phyloP scores from a whole-genome alignment of 2,329 filamentous ascomycete genomes.

The Trichoderma koningiopsis region DNA sequence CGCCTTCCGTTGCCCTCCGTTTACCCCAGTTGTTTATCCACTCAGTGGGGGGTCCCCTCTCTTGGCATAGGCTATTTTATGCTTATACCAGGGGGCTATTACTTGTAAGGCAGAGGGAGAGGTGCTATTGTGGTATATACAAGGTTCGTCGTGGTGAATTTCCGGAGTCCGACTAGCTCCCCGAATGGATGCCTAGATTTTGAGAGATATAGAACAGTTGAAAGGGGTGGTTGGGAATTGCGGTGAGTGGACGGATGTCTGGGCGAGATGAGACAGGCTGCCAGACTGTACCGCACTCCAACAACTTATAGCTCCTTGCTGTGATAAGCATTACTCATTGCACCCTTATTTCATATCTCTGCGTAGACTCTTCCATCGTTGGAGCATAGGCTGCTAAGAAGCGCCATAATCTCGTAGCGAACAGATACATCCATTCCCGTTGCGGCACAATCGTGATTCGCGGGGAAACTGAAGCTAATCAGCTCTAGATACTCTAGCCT shows the following conservation, averaged over 20 bases:
- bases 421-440: background rate
- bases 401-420: background rate
- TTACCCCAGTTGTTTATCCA: background rate
- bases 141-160: background rate
- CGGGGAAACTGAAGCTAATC: constrained; percentile 4
- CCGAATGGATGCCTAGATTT: background rate
- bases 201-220: background rate
- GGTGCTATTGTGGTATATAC: background rate
- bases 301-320: background rate
- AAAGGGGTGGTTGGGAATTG: background rate
- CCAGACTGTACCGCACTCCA: background rate
- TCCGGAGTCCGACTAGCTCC: background rate
- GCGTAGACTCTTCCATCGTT: background rate
- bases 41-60: background rate
- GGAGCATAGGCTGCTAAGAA: background rate
- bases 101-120: background rate
- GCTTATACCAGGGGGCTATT: constrained; percentile 5
- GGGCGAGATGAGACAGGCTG: background rate
- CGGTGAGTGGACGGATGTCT: background rate
- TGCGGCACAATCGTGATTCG: background rate
- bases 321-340: background rate
- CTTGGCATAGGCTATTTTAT: constrained; percentile 14
- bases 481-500: background rate
- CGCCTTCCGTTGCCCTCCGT: background rate
- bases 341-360: background rate